Percentiles rank a stretch among this genome's conserved stretches.
Conservation (phyloP, 768 basidiomycete species). For the Rhodotorula paludigena region DNA sequence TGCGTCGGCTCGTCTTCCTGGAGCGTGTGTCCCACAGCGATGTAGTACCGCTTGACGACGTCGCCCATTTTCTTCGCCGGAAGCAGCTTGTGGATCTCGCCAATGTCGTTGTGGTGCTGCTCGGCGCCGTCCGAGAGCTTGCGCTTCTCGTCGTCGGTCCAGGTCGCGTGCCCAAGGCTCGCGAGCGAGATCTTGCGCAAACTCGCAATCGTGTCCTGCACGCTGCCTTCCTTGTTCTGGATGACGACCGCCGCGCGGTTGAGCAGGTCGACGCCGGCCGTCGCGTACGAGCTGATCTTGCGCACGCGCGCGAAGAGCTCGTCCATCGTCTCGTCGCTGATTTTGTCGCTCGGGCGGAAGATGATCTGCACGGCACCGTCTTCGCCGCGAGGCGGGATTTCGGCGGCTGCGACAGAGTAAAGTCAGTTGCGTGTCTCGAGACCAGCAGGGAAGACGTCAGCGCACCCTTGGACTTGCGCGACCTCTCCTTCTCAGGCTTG, state of each 20-base stretch:
- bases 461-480: constrained; percentile 1
- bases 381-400: constrained; percentile 22
- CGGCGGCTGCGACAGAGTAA: not conserved
- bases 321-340: constrained; percentile 15
- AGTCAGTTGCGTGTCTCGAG: not conserved
- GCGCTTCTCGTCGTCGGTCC: constrained; percentile 34
- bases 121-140: constrained; percentile 27
- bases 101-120: constrained; percentile 41
- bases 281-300: constrained; percentile 18
- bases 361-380: constrained; percentile 23
- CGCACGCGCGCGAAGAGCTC: constrained; percentile 17
- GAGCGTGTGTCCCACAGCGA: constrained; percentile 29
- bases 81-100: constrained; percentile 27
- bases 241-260: constrained; percentile 32
- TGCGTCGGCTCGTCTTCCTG: constrained; percentile 39
- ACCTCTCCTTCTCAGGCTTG: not conserved
- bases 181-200: constrained; percentile 21
- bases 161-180: constrained; percentile 31
- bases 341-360: constrained; percentile 12
- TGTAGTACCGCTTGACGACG: constrained; percentile 41
- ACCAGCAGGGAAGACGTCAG: not conserved
- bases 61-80: constrained; percentile 36
- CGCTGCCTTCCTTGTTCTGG: constrained; percentile 21
- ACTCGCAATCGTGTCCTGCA: constrained; percentile 15
- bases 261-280: constrained; percentile 37